A percentile compares a stretch with the other conserved stretches of the same genome.
Conservation (phyloP, 2,329 filamentous ascomycete species). For the Stenocarpella maydis region DNA sequence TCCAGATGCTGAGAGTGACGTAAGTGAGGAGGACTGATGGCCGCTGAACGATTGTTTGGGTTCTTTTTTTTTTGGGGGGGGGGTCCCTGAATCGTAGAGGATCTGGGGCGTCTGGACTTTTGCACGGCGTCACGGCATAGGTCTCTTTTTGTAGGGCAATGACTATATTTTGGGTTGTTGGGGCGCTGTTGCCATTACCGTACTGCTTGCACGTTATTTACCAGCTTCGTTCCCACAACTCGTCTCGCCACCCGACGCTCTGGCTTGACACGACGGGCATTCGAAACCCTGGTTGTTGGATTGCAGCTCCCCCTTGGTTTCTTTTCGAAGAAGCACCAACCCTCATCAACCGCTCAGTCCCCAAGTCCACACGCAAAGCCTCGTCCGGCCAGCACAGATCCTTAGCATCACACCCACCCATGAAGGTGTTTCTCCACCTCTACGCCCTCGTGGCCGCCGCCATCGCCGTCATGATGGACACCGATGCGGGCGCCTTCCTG, state of each 20-base stretch:
- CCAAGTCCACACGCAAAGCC: neutral
- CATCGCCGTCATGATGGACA: no score
- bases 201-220: neutral
- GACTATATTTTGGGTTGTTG: neutral
- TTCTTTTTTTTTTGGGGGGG: no score
- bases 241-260: neutral
- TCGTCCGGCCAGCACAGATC: neutral
- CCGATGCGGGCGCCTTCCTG: accelerated
- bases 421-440: neutral
- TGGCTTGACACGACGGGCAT: neutral
- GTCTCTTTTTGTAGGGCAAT: neutral
- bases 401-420: neutral
- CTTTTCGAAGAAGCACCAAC: no score
- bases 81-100: neutral
- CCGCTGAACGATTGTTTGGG: neutral
- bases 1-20: constrained; percentile 68
- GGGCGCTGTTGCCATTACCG: neutral
- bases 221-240: neutral
- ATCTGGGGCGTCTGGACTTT: neutral
- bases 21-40: constrained; percentile 69
- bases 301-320: neutral
- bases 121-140: neutral
- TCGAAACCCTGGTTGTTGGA: neutral
- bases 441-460: neutral
- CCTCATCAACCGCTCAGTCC: neutral